Percentiles rank a stretch among this genome's conserved stretches.
phyloP scores from a whole-genome alignment of 208 protist species.

The Trichomonas tenax region DNA sequence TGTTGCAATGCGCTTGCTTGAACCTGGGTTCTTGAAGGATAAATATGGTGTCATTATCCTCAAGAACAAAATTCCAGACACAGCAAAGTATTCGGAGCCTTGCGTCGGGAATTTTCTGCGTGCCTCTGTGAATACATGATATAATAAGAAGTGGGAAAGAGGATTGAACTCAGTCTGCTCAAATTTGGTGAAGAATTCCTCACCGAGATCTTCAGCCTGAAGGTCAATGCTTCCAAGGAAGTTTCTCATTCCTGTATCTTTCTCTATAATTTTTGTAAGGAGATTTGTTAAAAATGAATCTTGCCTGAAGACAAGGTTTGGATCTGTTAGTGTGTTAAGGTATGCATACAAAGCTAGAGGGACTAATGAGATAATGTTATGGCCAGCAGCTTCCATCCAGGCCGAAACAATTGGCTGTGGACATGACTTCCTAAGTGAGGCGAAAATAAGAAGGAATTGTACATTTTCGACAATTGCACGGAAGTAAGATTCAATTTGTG shows the following conservation, averaged over 20 bases:
- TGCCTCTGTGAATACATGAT: neutral
- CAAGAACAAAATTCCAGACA: neutral
- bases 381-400: neutral
- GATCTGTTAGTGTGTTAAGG: neutral
- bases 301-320: neutral
- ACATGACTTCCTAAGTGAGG: neutral
- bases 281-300: neutral
- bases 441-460: neutral
- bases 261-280: neutral
- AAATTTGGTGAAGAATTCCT: neutral
- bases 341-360: neutral
- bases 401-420: neutral
- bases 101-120: neutral
- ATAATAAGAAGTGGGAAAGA: neutral
- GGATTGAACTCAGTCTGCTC: neutral
- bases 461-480: neutral
- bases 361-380: neutral
- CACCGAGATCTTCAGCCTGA: neutral
- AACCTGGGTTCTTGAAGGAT: neutral
- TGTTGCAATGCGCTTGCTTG: neutral
- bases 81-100: neutral
- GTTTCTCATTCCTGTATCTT: neutral
- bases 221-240: neutral
- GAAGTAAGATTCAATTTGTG: neutral
- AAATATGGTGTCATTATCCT: neutral